Percentiles rank a stretch among this genome's conserved stretches.
Evolutionary conservation across 176 grass and related monocot genomes (phyloP).

Genomic region (Zea mays): Zm-B73-REFERENCE-NAM-5.0 NC_050097.1:2356001-2356500

Average conservation of each 20-base stretch:
- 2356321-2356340: slow-evolving; percentile 89
- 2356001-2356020: background rate
- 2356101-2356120: background rate
- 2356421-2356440: slow-evolving; percentile 64
- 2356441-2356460: slow-evolving; percentile 90
- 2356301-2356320: slow-evolving; percentile 72
- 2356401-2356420: slow-evolving; percentile 71
- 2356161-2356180: slow-evolving; percentile 69
- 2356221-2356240: slow-evolving; percentile 74
- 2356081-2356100: slow-evolving; percentile 15
- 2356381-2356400: slow-evolving; percentile 66
- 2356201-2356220: slow-evolving; percentile 91
- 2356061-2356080: slow-evolving; percentile 53
- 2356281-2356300: slow-evolving; percentile 75
- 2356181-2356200: slow-evolving; percentile 59
- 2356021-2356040: slow-evolving; percentile 33
- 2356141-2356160: slow-evolving; percentile 17
- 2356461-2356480: slow-evolving; percentile 74
- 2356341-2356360: slow-evolving; percentile 96
- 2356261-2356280: slow-evolving; percentile 97
- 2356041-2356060: slow-evolving; percentile 30
- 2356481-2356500: slow-evolving; percentile 74
- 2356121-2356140: background rate
- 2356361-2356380: slow-evolving; percentile 96
- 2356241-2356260: slow-evolving; percentile 66